phyloP scores from a whole-genome alignment of 441 rosid genomes.

The Gossypium davidsonii region DNA sequence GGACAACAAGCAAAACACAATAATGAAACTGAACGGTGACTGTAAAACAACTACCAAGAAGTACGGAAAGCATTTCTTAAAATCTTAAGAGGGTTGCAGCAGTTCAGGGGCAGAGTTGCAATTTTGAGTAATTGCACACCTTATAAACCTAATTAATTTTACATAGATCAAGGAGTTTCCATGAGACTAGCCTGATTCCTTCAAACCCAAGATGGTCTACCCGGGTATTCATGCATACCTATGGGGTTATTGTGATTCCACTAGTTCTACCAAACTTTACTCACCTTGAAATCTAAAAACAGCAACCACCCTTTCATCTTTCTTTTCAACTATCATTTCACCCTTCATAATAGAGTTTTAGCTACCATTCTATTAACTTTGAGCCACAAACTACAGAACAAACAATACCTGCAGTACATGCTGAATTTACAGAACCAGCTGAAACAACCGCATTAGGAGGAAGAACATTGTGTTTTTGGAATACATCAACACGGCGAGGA shows the following conservation, averaged over 20 bases:
- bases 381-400: background rate
- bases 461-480: slow-evolving; percentile 63
- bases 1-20: slow-evolving; percentile 14
- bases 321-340: background rate
- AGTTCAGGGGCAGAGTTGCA: background rate
- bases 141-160: background rate
- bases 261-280: background rate
- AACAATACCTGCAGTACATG: slow-evolving; percentile 84
- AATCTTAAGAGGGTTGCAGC: background rate
- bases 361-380: background rate
- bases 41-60: background rate
- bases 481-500: slow-evolving; percentile 87
- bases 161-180: background rate
- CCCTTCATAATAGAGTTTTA: background rate
- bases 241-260: background rate
- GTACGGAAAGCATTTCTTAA: background rate
- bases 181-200: background rate
- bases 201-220: background rate
- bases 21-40: background rate
- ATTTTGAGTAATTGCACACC: background rate
- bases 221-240: background rate
- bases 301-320: background rate
- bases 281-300: background rate
- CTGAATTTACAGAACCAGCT: slow-evolving; percentile 76
- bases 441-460: slow-evolving; percentile 79